Percentiles rank a stretch among this genome's conserved stretches.
phyloP scores from a whole-genome alignment of 345 rosid genomes.

The Orychophragmus violaceus region DNA sequence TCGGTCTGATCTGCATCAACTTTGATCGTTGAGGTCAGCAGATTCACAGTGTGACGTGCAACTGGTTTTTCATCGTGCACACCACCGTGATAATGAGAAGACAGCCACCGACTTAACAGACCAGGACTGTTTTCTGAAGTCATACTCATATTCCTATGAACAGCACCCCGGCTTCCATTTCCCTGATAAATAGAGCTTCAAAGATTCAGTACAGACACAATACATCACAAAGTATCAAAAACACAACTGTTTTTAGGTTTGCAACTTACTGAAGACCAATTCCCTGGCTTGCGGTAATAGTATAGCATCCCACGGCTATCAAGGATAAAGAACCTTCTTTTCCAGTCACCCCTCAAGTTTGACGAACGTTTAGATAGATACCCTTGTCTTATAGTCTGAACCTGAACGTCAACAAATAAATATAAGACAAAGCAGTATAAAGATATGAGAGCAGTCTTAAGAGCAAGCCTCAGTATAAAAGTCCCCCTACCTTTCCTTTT shows the following conservation, averaged over 20 bases:
- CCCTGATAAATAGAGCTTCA: conserved; percentile 36
- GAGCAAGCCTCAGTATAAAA: background rate
- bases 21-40: conserved; percentile 73
- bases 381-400: conserved; percentile 75
- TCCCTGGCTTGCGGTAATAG: conserved; percentile 70
- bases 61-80: conserved; percentile 67
- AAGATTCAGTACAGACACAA: conserved; percentile 14
- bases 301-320: conserved; percentile 81
- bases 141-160: conserved; percentile 38
- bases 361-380: conserved; percentile 82
- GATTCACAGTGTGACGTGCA: conserved; percentile 69
- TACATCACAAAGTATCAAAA: background rate
- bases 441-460: background rate
- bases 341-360: conserved; percentile 77
- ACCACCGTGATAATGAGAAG: conserved; percentile 70
- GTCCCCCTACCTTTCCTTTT: conserved; percentile 50
- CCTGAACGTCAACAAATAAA: conserved; percentile 36
- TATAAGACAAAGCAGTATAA: background rate
- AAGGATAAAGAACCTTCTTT: conserved; percentile 75
- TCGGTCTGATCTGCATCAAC: conserved; percentile 73
- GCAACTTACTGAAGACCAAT: conserved; percentile 54
- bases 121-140: conserved; percentile 51
- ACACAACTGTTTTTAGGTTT: background rate
- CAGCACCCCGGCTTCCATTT: conserved; percentile 48
- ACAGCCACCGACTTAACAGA: conserved; percentile 71